phyloP scores from a whole-genome alignment of 345 rosid genomes.

The Punica granatum region DNA sequence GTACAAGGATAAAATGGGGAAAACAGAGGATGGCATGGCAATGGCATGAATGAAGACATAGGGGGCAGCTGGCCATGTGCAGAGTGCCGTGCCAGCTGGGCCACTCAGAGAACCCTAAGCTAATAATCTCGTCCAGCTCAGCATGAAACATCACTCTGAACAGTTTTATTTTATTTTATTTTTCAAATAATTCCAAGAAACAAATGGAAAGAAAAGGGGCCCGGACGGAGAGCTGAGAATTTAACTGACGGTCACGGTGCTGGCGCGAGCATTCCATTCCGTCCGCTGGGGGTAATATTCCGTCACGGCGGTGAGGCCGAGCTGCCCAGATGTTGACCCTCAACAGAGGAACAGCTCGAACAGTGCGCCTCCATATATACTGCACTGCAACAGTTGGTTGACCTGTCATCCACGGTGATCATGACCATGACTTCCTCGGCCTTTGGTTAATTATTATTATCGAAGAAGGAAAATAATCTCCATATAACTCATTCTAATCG shows the following conservation, averaged over 20 bases:
- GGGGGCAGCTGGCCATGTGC: constrained; percentile 27
- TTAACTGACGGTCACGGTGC: neutral
- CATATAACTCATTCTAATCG: too few species aligned
- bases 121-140: constrained; percentile 13
- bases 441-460: too few species aligned
- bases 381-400: neutral
- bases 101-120: constrained; percentile 25
- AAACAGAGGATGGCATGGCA: neutral
- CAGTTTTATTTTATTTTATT: too few species aligned
- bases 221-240: neutral
- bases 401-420: neutral
- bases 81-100: constrained; percentile 31
- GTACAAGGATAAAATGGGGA: neutral
- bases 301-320: neutral
- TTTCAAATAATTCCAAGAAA: neutral
- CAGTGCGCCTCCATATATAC: neutral
- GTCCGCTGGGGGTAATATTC: neutral
- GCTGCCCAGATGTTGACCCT: constrained; percentile 1
- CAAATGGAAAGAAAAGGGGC: neutral
- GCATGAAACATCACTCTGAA: neutral
- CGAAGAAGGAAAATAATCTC: too few species aligned
- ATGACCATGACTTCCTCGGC: neutral
- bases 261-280: neutral
- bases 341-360: neutral
- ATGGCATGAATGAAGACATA: neutral